Base-by-base conservation (phyloP, 129 eudicot genomes). In the Sambucus nigra region DNA sequence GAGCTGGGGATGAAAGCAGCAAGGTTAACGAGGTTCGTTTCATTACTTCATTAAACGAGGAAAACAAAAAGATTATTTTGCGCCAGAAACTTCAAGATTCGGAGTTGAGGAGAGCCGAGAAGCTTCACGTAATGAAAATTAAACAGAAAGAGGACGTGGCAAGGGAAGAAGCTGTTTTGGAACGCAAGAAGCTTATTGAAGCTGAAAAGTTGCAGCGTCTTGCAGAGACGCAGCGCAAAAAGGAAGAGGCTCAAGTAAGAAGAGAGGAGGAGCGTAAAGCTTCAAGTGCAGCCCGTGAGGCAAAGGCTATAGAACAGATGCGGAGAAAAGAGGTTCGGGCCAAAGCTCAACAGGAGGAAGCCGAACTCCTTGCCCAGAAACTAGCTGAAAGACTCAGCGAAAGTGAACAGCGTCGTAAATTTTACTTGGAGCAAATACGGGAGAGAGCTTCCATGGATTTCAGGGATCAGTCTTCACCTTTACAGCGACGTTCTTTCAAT, bases 211-310 rank as follows among this genome's bases (percentile, higher is more conserved):
- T 85, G 80, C 95, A 84, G 70, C 82, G 95, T 3, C 81, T 84
- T 63, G 97, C 81, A 1, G 97, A 84, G 69, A 89, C 77, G 29
- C 97, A 89, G 56, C 69, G 83, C 48, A 89, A 76, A 57, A 89
- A 89, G 73, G 97, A 84, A 79, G 97, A 81, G 74, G 97, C 97
- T 57, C 86, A 73, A 47, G 61, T 80, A 40, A 85, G 97, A 85
- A 67, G 95, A 66, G 97, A 89, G 69, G 97, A 89, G 64, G 97
- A 89, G 64, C 67, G 97, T n/a, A 89, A 85, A 65, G 97, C 97
- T 22, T 89, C 97, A 25, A 89, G 93, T 79, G 94, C 94, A 16
- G 97, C 97, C 25, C 94, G 97, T 61, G 97, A 89, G 69, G 95
- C 95, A 31, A 89, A 77, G 73, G 88, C 88, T 21, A 70, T 89